These are phyloP conservation scores for Phytophthora fragariaefolia DNA, from an alignment of 352 stramenopile species.

Conservation along the genomic window DNA sequence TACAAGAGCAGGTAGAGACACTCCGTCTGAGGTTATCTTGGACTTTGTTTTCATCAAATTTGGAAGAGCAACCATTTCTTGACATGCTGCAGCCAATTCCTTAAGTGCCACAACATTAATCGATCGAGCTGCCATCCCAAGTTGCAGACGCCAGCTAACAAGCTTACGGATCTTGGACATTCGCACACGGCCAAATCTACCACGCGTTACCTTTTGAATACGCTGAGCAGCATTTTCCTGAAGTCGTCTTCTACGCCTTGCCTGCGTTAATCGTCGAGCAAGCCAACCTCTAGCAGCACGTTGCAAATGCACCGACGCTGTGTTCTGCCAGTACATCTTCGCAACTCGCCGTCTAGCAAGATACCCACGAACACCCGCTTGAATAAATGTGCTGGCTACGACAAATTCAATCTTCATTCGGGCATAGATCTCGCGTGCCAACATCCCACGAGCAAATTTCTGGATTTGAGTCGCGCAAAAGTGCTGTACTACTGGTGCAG, in stretches of 20 bases:
- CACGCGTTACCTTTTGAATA: constrained; percentile 67
- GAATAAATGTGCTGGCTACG: constrained; percentile 81
- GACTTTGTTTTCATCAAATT: constrained; percentile 15
- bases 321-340: constrained; percentile 71
- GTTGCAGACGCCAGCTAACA: constrained; percentile 36
- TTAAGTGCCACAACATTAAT: constrained; percentile 43
- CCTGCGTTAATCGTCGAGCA: constrained; percentile 42
- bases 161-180: constrained; percentile 66
- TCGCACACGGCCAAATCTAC: constrained; percentile 59
- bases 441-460: constrained; percentile 71
- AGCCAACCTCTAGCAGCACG: constrained; percentile 60
- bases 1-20: constrained; percentile 55
- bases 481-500: constrained; percentile 54
- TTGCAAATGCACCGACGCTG: constrained; percentile 66
- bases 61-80: constrained; percentile 57
- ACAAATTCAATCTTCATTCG: constrained; percentile 72
- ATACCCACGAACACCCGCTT: constrained; percentile 72
- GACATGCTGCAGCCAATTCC: constrained; percentile 63
- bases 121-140: constrained; percentile 29
- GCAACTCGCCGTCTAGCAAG: constrained; percentile 65
- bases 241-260: constrained; percentile 23
- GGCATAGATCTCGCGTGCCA: constrained; percentile 63
- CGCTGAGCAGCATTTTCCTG: constrained; percentile 29
- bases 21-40: constrained; percentile 8
- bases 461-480: constrained; percentile 85